Evolutionary conservation across 176 grass and related monocot genomes (phyloP), one percentile per base, ranked within the genome.

Genomic region (Carex pumila): DNA sequence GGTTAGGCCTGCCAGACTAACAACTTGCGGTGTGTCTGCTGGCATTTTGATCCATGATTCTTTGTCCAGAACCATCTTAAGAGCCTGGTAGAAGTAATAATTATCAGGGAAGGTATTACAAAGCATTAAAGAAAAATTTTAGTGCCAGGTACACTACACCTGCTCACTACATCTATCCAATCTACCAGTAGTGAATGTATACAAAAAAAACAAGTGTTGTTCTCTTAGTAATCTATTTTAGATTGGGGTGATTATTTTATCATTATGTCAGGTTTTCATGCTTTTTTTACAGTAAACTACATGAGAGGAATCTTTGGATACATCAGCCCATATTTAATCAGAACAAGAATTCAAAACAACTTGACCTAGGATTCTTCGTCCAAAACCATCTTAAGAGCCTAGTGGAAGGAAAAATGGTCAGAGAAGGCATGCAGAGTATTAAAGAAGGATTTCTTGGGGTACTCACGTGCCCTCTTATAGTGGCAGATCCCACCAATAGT

Each of bases 11-110:
- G 96, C 93, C 82, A 99, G 89, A 90, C 87, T 95, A 89, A 95
- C 93, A 87, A 93, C 90, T 49, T 95, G 91, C 2, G 88, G 83
- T 57, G 86, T 87, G 71, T 95, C 91, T 67, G 89, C 67, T 67
- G 91, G 84, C 91, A 99, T 91, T 90, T 95, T 99, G 53, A 69
- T 81, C 93, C 96, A 99, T 76, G 91, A 92, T 88, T 99, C 96
- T 70, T 90, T 99, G 83, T 99, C 96, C 69, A 99, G 54, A 62
- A 99, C 93, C 96, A 99, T 93, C 85, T 93, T 99, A 83, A 99
- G 91, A 71, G 96, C 96, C 96, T 99, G 85, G 61, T 65, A 87
- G 18, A 55, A 76, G 13, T 3, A 43, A 71, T 56, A 17, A 77
- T 56, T 50, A 56, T 56, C 4, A 77, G 19, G 53, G 22, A 77